Conservation (phyloP, 1,284 basidiomycete genomes). For the Cronartium ribicola region DNA sequence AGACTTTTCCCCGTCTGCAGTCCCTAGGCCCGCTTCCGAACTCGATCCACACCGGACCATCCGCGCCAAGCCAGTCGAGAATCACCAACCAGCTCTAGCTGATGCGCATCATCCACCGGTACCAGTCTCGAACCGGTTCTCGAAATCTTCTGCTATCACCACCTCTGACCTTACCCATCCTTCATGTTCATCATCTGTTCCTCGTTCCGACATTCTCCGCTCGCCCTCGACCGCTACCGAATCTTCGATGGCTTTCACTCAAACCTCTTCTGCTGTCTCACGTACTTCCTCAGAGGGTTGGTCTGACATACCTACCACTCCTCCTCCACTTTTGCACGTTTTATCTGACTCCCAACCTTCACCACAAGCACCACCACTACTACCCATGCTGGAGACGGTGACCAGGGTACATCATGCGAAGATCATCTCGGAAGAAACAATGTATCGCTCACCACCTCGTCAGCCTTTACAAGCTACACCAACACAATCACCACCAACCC, state of each 20-base stretch:
- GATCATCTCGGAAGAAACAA: constrained; percentile 42
- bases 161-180: constrained; percentile 12
- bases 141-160: constrained; percentile 8
- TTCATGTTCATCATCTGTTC: constrained; percentile 15
- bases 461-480: constrained; percentile 9
- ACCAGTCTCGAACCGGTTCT: constrained; percentile 8
- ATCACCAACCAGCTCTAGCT: neutral
- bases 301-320: constrained; percentile 41
- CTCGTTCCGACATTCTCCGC: constrained; percentile 15
- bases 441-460: constrained; percentile 38
- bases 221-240: constrained; percentile 38
- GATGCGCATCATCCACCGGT: neutral
- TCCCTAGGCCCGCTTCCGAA: neutral
- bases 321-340: constrained; percentile 9
- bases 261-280: constrained; percentile 35
- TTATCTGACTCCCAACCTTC: constrained; percentile 1
- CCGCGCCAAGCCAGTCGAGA: constrained; percentile 15
- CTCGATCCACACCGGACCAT: constrained; percentile 38
- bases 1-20: constrained; percentile 9
- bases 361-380: constrained; percentile 2
- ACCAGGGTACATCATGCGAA: constrained; percentile 32
- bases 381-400: constrained; percentile 3
- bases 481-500: neutral
- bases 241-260: constrained; percentile 32
- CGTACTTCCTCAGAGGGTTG: constrained; percentile 41